A percentile compares a stretch with the other conserved stretches of the same genome.
Conservation (phyloP, 192 early-diverging fungal species). For the Podila epigama region DNA sequence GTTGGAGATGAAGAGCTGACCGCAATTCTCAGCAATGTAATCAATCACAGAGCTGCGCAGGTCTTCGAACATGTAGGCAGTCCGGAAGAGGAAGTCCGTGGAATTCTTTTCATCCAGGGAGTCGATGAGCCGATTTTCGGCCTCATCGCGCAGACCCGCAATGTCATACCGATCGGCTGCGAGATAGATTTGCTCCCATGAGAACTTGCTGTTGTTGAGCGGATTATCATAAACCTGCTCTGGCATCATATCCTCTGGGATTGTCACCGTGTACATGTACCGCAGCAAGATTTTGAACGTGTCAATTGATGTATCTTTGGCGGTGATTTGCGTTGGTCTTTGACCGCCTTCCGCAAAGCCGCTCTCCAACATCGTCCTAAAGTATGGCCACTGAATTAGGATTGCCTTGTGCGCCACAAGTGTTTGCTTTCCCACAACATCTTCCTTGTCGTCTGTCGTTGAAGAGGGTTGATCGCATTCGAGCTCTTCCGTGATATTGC, state of each 20-base stretch:
- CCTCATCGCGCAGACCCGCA: background rate
- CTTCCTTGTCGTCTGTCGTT: too few relatives aligned
- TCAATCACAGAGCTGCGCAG: background rate
- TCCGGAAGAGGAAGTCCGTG: background rate
- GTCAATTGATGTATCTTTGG: background rate
- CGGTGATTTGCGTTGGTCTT: background rate
- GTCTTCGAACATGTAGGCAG: background rate
- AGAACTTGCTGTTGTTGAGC: background rate
- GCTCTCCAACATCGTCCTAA: background rate
- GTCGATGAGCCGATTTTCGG: background rate
- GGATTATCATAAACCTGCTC: background rate
- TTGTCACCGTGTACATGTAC: background rate
- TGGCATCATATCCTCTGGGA: background rate
- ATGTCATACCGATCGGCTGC: background rate
- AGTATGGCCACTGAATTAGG: background rate
- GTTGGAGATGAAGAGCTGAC: too few relatives aligned
- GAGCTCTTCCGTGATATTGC: too few relatives aligned
- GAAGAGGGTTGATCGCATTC: too few relatives aligned
- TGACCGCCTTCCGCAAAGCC: background rate
- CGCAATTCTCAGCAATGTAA: too few relatives aligned
- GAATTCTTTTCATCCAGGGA: background rate
- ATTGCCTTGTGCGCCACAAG: background rate
- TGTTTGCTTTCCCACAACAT: too few relatives aligned
- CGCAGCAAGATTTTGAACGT: background rate
- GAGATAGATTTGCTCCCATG: background rate